These are phyloP conservation scores for Podosphaera xanthii DNA, from an alignment of 2,329 filamentous ascomycete genomes.

Conservation along the genomic window DNA sequence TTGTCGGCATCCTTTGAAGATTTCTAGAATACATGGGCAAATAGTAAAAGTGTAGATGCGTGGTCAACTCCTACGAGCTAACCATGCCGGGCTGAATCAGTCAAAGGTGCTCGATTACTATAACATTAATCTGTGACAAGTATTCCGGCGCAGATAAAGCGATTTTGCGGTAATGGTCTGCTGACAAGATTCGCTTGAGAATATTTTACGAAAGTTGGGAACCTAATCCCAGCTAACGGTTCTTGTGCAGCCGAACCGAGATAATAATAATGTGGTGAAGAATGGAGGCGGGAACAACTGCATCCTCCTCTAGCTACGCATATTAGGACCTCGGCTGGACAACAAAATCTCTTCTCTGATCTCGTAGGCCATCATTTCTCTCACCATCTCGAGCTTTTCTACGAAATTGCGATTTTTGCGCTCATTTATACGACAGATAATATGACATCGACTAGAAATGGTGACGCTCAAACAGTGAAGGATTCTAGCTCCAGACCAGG, in stretches of 20 bases:
- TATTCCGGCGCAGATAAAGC: too few relatives aligned
- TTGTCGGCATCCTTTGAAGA: too few relatives aligned
- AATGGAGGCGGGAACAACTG: too few relatives aligned
- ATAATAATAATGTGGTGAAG: background rate
- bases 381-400: conserved; percentile 2
- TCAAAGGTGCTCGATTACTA: too few relatives aligned
- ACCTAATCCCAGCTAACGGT: background rate
- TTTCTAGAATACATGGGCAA: too few relatives aligned
- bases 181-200: too few relatives aligned
- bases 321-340: background rate
- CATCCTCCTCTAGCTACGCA: too few relatives aligned
- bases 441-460: conserved; percentile 76
- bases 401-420: background rate
- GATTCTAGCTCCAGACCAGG: conserved; percentile 67
- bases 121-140: too few relatives aligned
- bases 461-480: conserved; percentile 53
- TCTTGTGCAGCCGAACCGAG: background rate
- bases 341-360: conserved; percentile 1
- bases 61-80: too few relatives aligned
- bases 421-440: conserved; percentile 17
- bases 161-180: too few relatives aligned
- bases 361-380: conserved; percentile 1
- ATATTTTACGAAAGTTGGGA: background rate
- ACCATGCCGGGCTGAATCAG: too few relatives aligned
- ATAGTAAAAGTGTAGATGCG: too few relatives aligned